Evolutionary conservation across 441 rosid genomes (phyloP), one percentile per base, ranked within the genome.

Genomic region (Mallotus repandus): DNA sequence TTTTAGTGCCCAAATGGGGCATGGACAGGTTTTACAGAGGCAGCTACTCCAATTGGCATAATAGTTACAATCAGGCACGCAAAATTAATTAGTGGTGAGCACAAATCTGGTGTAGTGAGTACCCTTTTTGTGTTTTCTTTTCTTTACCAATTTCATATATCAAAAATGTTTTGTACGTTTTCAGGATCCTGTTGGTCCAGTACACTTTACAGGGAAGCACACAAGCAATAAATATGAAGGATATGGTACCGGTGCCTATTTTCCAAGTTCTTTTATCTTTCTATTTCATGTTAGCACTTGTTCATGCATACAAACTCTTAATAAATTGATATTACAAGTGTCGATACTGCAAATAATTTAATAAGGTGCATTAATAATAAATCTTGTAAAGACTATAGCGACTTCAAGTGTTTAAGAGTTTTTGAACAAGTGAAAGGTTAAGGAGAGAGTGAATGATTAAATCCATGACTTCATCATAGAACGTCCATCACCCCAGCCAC

Each of bases 131-230:
- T n/a, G n/a, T n/a, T 32, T 32, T 43, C 46, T 43, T 43, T 43
- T 43, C 2, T 43, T 32, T 4, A 32, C 38, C 38, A 32, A 32
- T 2, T 32, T 32, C 38, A 32, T 32, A 32, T 32, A 32, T 32
- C 2, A 2, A 32, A 32, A 32, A 32, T 32, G 4, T 32, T 53
- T 53, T 18, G 7, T 50, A 9, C 14, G 3, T 65, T 69, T 18
- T 52, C 67, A 84, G 85, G 78, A 72, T 15, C 76, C 85, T 4
- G 65, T 80, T 64, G 84, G 82, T 50, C 77, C 79, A 22, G 66
- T 82, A 7, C 76, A 79, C 76, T 84, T 84, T 71, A 77, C 85
- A 0, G 85, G 87, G 6, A 82, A 84, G 73, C 87, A 80, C 48
- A 78, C 78, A 1, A 77, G 72, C 56, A 63, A 72, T n/a, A 77